Evolutionary conservation across 257 asterid genomes (phyloP), one percentile per base, ranked within the genome.

Genomic region (Capsicum rhomboideum): DNA sequence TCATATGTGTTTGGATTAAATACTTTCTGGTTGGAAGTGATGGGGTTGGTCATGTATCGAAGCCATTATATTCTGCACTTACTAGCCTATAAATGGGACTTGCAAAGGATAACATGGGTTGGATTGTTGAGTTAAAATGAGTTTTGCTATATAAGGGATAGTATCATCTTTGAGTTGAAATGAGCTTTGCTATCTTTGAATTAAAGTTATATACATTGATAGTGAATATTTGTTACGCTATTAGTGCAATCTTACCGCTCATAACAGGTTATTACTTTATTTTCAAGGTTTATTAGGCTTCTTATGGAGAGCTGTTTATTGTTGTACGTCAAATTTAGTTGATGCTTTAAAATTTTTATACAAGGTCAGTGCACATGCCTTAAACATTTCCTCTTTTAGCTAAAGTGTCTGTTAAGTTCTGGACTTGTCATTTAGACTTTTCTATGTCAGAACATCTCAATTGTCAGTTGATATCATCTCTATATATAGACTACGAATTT

Each of bases 81-180:
- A 96, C 98, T 34, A 89, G 93, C 89, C 92, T 96, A 78, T 98
- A 96, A 78, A 94, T 93, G 98, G 99, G 99, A 86, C 90, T 94
- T 17, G 69, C 92, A 44, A 94, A 92, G 86, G 97, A 96, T 85
- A 90, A 90, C 84, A 90, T 94, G 98, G 91, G 90, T 52, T 96
- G 98, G 99, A 88, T 87, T 20, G 83, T 90, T 67, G 94, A 86
- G 90, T 92, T 96, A 37, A n/a, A n/a, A n/a, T n/a, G n/a, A n/a
- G n/a, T n/a, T n/a, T n/a, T n/a, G n/a, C n/a, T n/a, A n/a, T n/a
- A n/a, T n/a, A n/a, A n/a, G n/a, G n/a, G n/a, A n/a, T n/a, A n/a
- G n/a, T n/a, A n/a, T n/a, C n/a, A n/a, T n/a, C n/a, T n/a, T n/a
- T n/a, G n/a, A n/a, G n/a, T n/a, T n/a, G n/a, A 92, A 94, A 88